These are phyloP conservation scores for Suillus americanus DNA, from an alignment of 768 basidiomycete species.

Conservation along the genomic window DNA sequence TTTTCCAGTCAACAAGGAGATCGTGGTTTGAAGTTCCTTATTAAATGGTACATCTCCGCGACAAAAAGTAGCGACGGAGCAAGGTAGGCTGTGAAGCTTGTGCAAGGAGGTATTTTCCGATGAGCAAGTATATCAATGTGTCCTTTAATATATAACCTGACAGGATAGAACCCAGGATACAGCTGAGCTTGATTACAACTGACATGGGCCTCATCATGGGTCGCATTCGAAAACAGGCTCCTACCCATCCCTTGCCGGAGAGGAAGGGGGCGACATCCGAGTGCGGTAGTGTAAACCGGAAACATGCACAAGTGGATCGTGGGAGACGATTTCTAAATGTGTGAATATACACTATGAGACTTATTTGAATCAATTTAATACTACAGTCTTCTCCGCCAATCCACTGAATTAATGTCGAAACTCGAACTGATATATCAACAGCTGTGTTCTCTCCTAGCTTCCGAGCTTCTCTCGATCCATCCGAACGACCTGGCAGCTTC, in stretches of 20 bases:
- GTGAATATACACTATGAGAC: neutral
- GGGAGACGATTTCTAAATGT: neutral
- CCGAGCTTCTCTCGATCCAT: slow-evolving; percentile 40
- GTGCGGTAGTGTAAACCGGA: no score
- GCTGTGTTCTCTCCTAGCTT: neutral
- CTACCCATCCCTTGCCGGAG: no score
- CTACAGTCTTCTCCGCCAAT: neutral
- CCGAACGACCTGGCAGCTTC: slow-evolving; percentile 43
- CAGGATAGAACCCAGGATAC: slow-evolving; percentile 13
- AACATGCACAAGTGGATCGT: no score
- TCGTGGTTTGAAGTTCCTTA: slow-evolving; percentile 49
- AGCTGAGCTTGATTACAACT: neutral
- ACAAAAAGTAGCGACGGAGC: slow-evolving; percentile 46
- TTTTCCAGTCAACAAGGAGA: slow-evolving; percentile 47
- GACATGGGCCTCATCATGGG: slow-evolving; percentile 9
- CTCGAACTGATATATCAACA: slow-evolving; percentile 7
- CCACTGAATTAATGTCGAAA: slow-evolving; percentile 1
- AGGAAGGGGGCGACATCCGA: no score
- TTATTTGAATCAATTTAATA: neutral
- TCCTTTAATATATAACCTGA: slow-evolving; percentile 30
- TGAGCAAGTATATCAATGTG: slow-evolving; percentile 42
- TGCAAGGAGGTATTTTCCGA: slow-evolving; percentile 49
- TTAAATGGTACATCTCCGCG: slow-evolving; percentile 51
- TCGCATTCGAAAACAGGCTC: no score
- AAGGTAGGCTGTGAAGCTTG: slow-evolving; percentile 46